Conservation (phyloP, 345 rosid species). For the Punica granatum region DNA sequence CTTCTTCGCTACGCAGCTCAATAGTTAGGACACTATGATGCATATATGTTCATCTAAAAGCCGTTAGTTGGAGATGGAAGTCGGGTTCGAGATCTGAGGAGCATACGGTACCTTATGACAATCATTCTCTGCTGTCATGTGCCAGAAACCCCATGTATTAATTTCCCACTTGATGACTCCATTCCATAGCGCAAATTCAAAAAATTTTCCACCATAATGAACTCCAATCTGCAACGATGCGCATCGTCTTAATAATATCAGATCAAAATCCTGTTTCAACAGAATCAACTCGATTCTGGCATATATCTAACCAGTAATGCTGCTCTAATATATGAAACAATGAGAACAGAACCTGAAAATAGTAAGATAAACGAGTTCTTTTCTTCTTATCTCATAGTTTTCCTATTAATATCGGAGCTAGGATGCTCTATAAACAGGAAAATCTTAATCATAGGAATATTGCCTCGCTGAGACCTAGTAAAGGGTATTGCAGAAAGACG, state of each 20-base stretch:
- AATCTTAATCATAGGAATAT: not conserved
- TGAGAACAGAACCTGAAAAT: not conserved
- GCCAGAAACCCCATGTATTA: constrained; percentile 82
- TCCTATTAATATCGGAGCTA: not conserved
- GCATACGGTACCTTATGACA: constrained; percentile 45
- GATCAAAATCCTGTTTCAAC: not conserved
- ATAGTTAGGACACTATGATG: not conserved
- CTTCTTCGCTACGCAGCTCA: not conserved
- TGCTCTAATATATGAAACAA: not conserved
- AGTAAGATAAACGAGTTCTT: not conserved
- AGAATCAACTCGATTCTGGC: not conserved
- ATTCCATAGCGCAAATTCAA: constrained; percentile 93
- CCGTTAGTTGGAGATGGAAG: not conserved
- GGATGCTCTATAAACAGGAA: not conserved
- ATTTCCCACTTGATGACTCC: constrained; percentile 72
- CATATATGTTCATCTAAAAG: not conserved
- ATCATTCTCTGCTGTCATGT: constrained; percentile 65
- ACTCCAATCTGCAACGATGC: constrained; percentile 68
- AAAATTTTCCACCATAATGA: constrained; percentile 68
- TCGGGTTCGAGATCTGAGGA: not conserved
- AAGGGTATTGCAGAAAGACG: not conserved
- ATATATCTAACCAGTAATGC: not conserved
- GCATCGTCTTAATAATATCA: not conserved
- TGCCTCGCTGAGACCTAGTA: not conserved
- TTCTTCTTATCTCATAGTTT: not conserved